A percentile compares a stretch with the other conserved stretches of the same genome.
phyloP scores from a whole-genome alignment of 441 rosid species.

The Geranium incanum region DNA sequence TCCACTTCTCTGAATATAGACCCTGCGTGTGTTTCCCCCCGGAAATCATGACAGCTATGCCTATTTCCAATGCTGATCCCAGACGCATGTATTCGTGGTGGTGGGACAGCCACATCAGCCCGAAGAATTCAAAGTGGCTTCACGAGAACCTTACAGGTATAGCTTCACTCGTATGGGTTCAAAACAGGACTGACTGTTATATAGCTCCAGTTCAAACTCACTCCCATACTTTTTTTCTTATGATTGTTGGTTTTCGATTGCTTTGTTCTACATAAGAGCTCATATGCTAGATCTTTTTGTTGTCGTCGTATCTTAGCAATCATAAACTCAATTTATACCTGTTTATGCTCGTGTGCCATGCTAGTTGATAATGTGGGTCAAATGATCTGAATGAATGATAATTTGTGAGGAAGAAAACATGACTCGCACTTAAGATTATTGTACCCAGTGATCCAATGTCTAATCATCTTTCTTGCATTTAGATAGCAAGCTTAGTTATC shows the following conservation, averaged over 20 bases:
- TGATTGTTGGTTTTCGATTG: neutral
- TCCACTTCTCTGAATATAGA: neutral
- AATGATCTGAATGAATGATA: neutral
- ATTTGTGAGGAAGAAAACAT: neutral
- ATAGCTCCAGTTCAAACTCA: neutral
- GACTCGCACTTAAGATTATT: neutral
- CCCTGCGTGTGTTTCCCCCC: neutral
- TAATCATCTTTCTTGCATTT: neutral
- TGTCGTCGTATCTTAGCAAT: neutral
- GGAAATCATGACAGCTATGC: neutral
- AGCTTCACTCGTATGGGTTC: neutral
- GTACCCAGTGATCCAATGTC: constrained; percentile 1
- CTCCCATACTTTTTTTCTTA: neutral
- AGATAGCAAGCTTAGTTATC: neutral
- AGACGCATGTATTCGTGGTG: constrained; percentile 7
- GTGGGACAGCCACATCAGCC: constrained; percentile 7
- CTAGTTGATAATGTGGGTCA: neutral
- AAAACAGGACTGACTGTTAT: neutral
- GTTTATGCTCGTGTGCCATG: neutral
- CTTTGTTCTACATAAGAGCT: neutral
- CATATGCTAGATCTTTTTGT: neutral
- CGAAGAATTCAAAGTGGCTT: constrained; percentile 8
- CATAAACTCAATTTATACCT: neutral
- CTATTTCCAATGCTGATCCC: neutral
- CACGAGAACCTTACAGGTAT: constrained; percentile 7